These are phyloP conservation scores for Begonia loranthoides DNA, from an alignment of 306 rosid genomes.

Conservation along the genomic window DNA sequence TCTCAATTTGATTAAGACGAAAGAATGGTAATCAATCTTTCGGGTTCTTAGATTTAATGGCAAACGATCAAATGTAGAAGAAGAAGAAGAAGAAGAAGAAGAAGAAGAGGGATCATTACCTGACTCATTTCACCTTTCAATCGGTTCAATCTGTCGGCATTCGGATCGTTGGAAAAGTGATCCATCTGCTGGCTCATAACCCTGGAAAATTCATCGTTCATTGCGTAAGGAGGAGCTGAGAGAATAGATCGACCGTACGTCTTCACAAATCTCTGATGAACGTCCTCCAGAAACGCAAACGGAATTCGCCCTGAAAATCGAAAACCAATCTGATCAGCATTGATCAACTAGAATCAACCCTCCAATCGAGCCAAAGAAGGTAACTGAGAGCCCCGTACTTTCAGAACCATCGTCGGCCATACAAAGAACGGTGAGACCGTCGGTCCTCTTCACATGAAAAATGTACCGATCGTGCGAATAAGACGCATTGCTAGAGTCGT, in stretches of 20 bases:
- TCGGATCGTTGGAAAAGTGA: constrained; percentile 59
- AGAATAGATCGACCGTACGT: constrained; percentile 54
- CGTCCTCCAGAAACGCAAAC: constrained; percentile 64
- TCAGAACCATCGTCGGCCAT: constrained; percentile 48
- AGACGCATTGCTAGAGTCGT: constrained; percentile 29
- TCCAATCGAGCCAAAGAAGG: no score
- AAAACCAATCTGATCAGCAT: neutral
- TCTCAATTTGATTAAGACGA: no score
- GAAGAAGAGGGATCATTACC: constrained; percentile 21
- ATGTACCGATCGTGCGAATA: constrained; percentile 44
- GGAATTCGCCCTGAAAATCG: constrained; percentile 39
- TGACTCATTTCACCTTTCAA: constrained; percentile 78
- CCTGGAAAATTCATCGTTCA: constrained; percentile 76
- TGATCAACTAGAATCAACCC: neutral
- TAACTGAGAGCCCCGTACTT: constrained; percentile 16
- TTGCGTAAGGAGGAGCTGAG: constrained; percentile 54
- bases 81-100: no score
- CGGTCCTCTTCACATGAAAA: constrained; percentile 40
- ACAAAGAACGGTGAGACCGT: constrained; percentile 49
- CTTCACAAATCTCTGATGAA: constrained; percentile 60
- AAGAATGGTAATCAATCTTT: no score
- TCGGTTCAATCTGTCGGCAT: constrained; percentile 63
- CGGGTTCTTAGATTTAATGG: no score
- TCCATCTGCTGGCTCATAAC: constrained; percentile 63
- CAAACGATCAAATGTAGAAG: no score